A percentile compares a stretch with the other conserved stretches of the same genome.
Conservation (phyloP, 805 yeast species). For the Lachancea dasiensis region DNA sequence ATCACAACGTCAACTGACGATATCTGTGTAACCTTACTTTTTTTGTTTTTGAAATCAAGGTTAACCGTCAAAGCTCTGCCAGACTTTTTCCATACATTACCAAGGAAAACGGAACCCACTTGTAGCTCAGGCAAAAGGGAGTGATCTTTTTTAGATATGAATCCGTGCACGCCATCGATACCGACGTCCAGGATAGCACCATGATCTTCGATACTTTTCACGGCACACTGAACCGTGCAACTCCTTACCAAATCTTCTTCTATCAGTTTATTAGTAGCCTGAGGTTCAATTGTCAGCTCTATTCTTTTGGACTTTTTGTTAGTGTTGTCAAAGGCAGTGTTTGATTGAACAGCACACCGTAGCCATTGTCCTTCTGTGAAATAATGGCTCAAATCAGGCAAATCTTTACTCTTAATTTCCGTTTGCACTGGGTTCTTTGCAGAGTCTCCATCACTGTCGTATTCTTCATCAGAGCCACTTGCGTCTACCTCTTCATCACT, state of each 20-base stretch:
- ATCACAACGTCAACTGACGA: slow-evolving; percentile 73
- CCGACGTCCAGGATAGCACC: slow-evolving; percentile 80
- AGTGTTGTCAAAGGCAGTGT: slow-evolving; percentile 38
- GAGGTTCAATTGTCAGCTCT: slow-evolving; percentile 69
- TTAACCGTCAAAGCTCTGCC: slow-evolving; percentile 47
- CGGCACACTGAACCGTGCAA: slow-evolving; percentile 62
- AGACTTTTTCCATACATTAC: slow-evolving; percentile 46
- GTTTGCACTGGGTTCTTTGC: slow-evolving; percentile 12
- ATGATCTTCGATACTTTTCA: slow-evolving; percentile 83
- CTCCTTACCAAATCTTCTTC: slow-evolving; percentile 64
- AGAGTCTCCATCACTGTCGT: slow-evolving; percentile 27
- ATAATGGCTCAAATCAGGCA: slow-evolving; percentile 50
- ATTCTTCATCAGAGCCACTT: slow-evolving; percentile 17
- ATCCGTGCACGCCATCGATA: slow-evolving; percentile 51
- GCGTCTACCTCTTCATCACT: slow-evolving; percentile 39
- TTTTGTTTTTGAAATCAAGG: slow-evolving; percentile 40
- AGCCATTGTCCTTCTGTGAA: slow-evolving; percentile 81
- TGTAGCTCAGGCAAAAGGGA: slow-evolving; percentile 35
- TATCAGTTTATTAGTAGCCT: slow-evolving; percentile 56
- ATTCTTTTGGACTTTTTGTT: slow-evolving; percentile 52
- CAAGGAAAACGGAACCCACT: slow-evolving; percentile 66
- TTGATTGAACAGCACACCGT: slow-evolving; percentile 66
- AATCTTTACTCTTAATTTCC: slow-evolving; percentile 28
- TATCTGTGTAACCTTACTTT: slow-evolving; percentile 45
- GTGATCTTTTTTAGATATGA: slow-evolving; percentile 67